phyloP scores from a whole-genome alignment of 306 rosid species.

The Sphenostylis stenocarpa region DNA sequence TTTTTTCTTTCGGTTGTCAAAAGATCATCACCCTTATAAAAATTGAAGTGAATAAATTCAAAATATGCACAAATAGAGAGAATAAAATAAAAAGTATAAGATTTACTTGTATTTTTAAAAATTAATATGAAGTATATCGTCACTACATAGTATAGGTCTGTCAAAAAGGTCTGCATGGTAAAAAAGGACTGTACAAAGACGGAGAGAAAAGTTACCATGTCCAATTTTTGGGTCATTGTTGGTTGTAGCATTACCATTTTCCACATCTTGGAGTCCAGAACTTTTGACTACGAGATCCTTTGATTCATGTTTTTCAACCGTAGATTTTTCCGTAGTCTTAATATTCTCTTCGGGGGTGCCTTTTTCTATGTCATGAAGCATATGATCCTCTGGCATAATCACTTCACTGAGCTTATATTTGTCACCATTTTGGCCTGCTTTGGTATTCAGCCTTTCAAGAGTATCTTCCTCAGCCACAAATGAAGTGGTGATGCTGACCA shows the following conservation, averaged over 20 bases:
- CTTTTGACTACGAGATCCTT: constrained; percentile 7
- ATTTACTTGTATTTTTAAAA: too few relatives aligned
- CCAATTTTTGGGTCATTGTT: constrained; percentile 2
- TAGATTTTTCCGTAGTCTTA: neutral
- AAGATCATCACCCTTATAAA: too few relatives aligned
- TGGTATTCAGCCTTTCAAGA: constrained; percentile 34
- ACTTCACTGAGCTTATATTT: neutral
- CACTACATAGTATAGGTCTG: too few relatives aligned
- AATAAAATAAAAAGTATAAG: too few relatives aligned
- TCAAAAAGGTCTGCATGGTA: too few relatives aligned
- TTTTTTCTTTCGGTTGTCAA: too few relatives aligned
- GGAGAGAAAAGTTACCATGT: constrained; percentile 32
- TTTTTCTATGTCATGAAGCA: constrained; percentile 46
- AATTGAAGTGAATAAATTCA: too few relatives aligned
- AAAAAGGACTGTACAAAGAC: too few relatives aligned
- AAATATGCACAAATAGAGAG: too few relatives aligned
- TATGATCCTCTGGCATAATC: constrained; percentile 19
- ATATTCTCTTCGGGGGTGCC: constrained; percentile 28
- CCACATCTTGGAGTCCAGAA: neutral
- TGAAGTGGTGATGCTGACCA: constrained; percentile 88
- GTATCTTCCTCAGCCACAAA: constrained; percentile 98
- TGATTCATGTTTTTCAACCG: constrained; percentile 8
- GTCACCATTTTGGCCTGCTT: constrained; percentile 30
- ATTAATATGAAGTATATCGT: too few relatives aligned
- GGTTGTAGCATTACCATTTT: neutral